phyloP scores from a whole-genome alignment of 768 basidiomycete species.

The Psilocybe azurescens region DNA sequence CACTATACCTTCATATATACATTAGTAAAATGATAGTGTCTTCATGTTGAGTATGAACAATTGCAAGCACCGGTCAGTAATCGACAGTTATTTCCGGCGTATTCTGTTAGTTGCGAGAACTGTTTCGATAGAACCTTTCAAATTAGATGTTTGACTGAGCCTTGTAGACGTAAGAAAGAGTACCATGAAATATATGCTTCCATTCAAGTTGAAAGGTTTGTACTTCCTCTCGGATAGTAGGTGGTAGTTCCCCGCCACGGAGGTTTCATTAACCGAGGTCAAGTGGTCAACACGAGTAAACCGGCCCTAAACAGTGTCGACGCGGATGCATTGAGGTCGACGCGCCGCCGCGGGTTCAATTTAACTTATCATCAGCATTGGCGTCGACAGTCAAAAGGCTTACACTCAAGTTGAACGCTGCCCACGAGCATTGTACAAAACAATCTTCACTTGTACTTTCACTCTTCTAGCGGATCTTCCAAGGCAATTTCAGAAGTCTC shows the following conservation, averaged over 20 bases:
- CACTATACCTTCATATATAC: background rate
- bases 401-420: no score
- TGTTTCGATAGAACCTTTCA: background rate
- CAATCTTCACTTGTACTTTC: no score
- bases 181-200: background rate
- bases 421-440: no score
- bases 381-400: background rate
- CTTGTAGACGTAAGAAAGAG: background rate
- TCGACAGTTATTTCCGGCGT: background rate
- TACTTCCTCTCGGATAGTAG: background rate
- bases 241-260: background rate
- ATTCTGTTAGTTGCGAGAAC: background rate
- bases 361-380: background rate
- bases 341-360: no score
- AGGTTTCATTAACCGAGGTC: background rate
- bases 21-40: background rate
- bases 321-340: background rate
- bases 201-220: background rate
- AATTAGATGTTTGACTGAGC: background rate
- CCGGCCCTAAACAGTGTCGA: conserved; percentile 7
- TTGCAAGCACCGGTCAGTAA: background rate
- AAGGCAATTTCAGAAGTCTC: no score
- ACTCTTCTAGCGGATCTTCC: no score
- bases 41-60: background rate
- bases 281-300: background rate